Evolutionary conservation across 129 eudicot species (phyloP).

Genomic region (Silybum marianum): DNA sequence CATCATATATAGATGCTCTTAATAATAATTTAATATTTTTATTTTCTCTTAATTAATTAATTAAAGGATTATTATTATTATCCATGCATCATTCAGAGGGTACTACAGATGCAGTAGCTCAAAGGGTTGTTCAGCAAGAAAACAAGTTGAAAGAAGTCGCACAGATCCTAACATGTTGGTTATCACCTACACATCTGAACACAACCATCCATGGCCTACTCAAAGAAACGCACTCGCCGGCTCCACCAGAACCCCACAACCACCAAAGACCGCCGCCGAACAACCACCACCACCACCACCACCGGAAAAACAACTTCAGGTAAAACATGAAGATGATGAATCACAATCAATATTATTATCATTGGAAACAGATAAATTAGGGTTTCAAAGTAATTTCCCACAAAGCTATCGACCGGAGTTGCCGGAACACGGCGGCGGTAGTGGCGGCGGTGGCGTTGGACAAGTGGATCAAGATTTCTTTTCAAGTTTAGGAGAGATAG

Average conservation of each 20-base stretch:
- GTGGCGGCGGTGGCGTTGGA: not conserved
- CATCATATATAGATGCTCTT: too few relatives aligned
- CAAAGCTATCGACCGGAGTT: conserved; percentile 57
- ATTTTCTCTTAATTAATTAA: not conserved
- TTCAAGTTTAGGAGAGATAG: conserved; percentile 77
- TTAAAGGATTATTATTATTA: not conserved
- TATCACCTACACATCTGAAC: conserved; percentile 92
- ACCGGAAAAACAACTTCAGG: conserved; percentile 2
- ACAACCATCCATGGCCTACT: conserved; percentile 97
- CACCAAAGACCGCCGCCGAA: conserved; percentile 40
- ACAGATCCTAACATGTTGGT: conserved; percentile 95
- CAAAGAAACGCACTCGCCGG: conserved; percentile 96
- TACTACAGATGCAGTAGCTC: conserved; percentile 97
- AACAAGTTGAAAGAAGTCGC: conserved; percentile 90
- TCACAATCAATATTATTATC: not conserved
- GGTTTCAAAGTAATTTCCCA: conserved; percentile 39
- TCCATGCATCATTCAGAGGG: conserved; percentile 51
- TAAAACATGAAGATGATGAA: conserved; percentile 20
- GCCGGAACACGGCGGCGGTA: conserved; percentile 21
- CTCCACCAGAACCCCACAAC: conserved; percentile 68
- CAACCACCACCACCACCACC: conserved; percentile 17
- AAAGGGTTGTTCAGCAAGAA: conserved; percentile 93
- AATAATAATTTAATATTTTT: not conserved
- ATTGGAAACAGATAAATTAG: conserved; percentile 23
- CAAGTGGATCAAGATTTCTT: conserved; percentile 54